Base-by-base conservation (phyloP, 441 rosid genomes). In the Adansonia gregorii region DNA sequence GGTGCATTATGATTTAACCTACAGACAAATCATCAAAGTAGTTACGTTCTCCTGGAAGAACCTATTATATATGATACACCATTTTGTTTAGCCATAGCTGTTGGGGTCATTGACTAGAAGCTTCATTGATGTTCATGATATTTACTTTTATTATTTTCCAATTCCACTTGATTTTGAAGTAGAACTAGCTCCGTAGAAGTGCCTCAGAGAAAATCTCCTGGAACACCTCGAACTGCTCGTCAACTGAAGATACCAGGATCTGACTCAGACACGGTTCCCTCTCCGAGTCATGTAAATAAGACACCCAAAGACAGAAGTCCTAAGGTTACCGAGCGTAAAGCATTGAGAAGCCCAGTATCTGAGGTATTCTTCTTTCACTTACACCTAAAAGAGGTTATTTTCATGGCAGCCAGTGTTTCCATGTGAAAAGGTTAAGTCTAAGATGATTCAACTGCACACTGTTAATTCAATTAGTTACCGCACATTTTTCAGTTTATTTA, bases 291-390 rank as follows among this genome's bases (percentile, higher is more conserved):
- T 7, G 83, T 81, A n/a, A 84, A 76, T 45, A 90, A 81, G 82
- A 90, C 94, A 19, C 92, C 94, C 0, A 96, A 96, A 84, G 93
- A 86, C 17, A 90, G 78, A 79, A 94, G 93, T 81, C 97, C 97
- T 22, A 94, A 89, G 82, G 89, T 94, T 46, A 43, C 81, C 78
- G 98, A 91, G 39, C 97, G 95, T 35, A 91, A 84, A 67, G 90
- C 94, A 20, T 95, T 94, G 52, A 83, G 86, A 76, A 91, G 90
- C 65, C 90, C 92, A 10, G 84, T 76, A 52, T 81, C 82, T 75
- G 99, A 95, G 98, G 99, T 95, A 90, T 45, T 75, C 52, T 55
- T 19, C 35, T 5, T 78, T 78, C 73, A 66, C 27, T 67, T 80
- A 10, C 45, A 31, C 61, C 52, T 51, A 48, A 71, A 69, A 73